A percentile compares a stretch with the other conserved stretches of the same genome.
phyloP scores from a whole-genome alignment of 2,329 filamentous ascomycete genomes.

The Cryphonectria naterciae region DNA sequence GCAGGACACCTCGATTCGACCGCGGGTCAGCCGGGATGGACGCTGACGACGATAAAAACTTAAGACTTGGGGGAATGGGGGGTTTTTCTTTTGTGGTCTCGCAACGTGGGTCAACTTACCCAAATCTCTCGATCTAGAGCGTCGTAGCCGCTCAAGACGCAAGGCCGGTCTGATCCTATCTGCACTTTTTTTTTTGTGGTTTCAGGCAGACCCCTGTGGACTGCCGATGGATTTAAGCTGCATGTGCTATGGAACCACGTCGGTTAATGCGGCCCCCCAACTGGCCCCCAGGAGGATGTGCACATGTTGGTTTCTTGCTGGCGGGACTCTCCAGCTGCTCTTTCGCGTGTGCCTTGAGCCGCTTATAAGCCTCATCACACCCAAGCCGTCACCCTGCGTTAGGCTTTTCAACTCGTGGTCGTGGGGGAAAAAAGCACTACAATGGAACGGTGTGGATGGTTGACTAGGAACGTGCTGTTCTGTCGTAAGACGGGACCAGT shows the following conservation, averaged over 20 bases:
- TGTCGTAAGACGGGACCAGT: conserved; percentile 26
- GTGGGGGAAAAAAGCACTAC: neutral
- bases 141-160: conserved; percentile 26
- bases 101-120: neutral
- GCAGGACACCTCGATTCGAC: conserved; percentile 13
- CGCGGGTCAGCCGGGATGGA: conserved; percentile 17
- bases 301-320: neutral
- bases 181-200: neutral
- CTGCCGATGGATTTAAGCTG: conserved; percentile 4
- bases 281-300: neutral
- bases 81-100: neutral
- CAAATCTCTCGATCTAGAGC: conserved; percentile 16
- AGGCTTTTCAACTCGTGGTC: neutral
- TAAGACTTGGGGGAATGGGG: neutral
- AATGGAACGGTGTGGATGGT: conserved; percentile 14
- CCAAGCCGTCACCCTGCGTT: neutral
- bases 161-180: conserved; percentile 12
- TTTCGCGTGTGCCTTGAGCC: neutral
- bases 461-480: conserved; percentile 17
- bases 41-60: conserved; percentile 4
- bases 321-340: neutral
- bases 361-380: conserved; percentile 15
- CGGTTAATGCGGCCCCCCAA: conserved; percentile 9
- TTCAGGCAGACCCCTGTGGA: conserved; percentile 15
- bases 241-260: conserved; percentile 4